These are phyloP conservation scores for Boletus reticuloceps DNA, from an alignment of 768 basidiomycete genomes.

Conservation along the genomic window DNA sequence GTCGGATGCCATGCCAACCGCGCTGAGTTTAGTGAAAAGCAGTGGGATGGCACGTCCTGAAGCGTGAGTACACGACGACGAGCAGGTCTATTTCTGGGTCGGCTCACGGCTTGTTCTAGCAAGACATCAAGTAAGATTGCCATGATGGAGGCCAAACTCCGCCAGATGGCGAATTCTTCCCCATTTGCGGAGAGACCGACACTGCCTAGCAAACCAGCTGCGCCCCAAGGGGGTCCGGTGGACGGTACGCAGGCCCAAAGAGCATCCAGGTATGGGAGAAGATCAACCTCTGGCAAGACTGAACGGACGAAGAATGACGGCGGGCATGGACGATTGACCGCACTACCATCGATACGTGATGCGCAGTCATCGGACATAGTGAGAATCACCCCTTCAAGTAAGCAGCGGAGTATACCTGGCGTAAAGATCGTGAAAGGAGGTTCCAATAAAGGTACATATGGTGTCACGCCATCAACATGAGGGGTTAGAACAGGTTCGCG, in stretches of 20 bases:
- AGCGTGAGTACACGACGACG: conserved; percentile 36
- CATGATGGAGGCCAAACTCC: conserved; percentile 92
- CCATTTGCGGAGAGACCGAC: conserved; percentile 18
- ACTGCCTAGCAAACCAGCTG: conserved; percentile 22
- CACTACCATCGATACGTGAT: conserved; percentile 1
- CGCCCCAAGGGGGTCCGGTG: background rate
- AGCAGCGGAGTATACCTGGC: conserved; percentile 30
- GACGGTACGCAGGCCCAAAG: conserved; percentile 1
- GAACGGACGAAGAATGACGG: conserved; percentile 2
- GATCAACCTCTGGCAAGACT: background rate
- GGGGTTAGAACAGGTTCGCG: background rate
- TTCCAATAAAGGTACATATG: conserved; percentile 13
- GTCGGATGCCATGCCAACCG: conserved; percentile 73
- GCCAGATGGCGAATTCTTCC: conserved; percentile 57
- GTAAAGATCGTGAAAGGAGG: conserved; percentile 30
- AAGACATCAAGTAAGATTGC: conserved; percentile 91
- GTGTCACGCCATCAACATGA: conserved; percentile 8
- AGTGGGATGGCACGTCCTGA: conserved; percentile 47
- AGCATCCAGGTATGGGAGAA: background rate
- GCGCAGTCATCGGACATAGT: conserved; percentile 14
- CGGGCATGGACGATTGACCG: background rate
- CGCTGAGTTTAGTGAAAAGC: conserved; percentile 84
- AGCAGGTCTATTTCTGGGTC: conserved; percentile 1
- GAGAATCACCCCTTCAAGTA: conserved; percentile 14
- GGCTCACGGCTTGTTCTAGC: conserved; percentile 11